These are phyloP conservation scores for Lodderomyces pseudojiufengensis DNA, from an alignment of 1,139 yeast species.

Conservation along the genomic window DNA sequence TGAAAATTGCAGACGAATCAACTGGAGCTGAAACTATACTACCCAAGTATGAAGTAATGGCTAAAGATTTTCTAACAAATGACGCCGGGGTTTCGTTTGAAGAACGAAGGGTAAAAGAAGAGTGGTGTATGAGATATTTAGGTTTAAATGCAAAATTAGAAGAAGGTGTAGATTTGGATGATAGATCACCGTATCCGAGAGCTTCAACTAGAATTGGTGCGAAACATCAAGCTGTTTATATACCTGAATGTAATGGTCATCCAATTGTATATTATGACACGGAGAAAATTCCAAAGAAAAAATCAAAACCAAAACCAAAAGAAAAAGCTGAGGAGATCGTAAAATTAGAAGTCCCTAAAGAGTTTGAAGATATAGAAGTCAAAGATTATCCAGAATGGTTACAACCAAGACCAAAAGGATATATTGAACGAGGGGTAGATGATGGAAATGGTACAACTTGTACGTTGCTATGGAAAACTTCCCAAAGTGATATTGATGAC, in stretches of 20 bases:
- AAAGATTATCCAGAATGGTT: conserved; percentile 68
- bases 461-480: conserved; percentile 64
- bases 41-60: conserved; percentile 63
- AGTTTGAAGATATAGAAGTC: conserved; percentile 37
- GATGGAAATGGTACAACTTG: conserved; percentile 53
- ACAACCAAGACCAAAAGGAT: conserved; percentile 75
- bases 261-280: conserved; percentile 67
- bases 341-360: conserved; percentile 46
- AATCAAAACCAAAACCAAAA: conserved; percentile 18
- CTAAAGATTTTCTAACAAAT: conserved; percentile 46
- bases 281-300: conserved; percentile 18
- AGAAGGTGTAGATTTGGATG: conserved; percentile 77
- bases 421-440: conserved; percentile 81
- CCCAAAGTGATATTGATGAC: conserved; percentile 29
- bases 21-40: conserved; percentile 15
- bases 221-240: conserved; percentile 64
- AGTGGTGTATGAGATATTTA: conserved; percentile 79
- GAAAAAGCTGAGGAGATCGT: conserved; percentile 27
- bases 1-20: conserved; percentile 3
- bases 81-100: conserved; percentile 42
- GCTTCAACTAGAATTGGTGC: conserved; percentile 78
- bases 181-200: conserved; percentile 72
- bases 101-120: conserved; percentile 52
- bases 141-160: conserved; percentile 76
- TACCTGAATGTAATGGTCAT: conserved; percentile 60